Conservation (phyloP, 1,139 yeast genomes). For the Debaryomyces singareniensis region DNA sequence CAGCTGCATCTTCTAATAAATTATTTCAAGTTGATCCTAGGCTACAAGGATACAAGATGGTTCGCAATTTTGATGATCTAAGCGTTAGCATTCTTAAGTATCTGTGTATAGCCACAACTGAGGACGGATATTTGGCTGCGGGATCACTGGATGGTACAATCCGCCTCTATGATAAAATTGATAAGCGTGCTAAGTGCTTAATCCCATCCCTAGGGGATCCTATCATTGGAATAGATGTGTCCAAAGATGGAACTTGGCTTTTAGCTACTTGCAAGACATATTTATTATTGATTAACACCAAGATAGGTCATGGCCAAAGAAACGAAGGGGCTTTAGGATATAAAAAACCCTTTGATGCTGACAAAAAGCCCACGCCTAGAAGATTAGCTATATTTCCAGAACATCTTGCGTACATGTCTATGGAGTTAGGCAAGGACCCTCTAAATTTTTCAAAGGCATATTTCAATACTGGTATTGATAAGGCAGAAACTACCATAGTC, state of each 20-base stretch:
- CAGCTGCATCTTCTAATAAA: constrained; percentile 62
- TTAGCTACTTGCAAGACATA: constrained; percentile 74
- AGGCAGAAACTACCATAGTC: constrained; percentile 65
- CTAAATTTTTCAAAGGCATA: constrained; percentile 64
- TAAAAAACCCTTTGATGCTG: constrained; percentile 55
- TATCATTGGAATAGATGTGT: constrained; percentile 58
- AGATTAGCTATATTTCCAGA: constrained; percentile 66
- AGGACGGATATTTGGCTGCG: constrained; percentile 66
- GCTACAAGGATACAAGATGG: constrained; percentile 46
- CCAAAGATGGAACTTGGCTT: constrained; percentile 78
- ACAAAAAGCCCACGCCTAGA: constrained; percentile 63
- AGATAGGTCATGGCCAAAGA: constrained; percentile 53
- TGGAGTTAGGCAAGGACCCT: constrained; percentile 39
- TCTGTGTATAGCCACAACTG: constrained; percentile 64
- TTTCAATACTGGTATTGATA: constrained; percentile 62
- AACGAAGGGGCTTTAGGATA: constrained; percentile 62
- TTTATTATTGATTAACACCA: constrained; percentile 60
- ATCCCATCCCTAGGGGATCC: constrained; percentile 80
- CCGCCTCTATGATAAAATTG: constrained; percentile 63
- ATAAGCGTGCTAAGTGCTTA: constrained; percentile 67
- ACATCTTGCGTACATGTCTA: constrained; percentile 60
- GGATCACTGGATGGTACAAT: constrained; percentile 74
- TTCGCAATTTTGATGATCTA: constrained; percentile 37
- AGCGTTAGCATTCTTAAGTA: constrained; percentile 48
- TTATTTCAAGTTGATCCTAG: constrained; percentile 79